Base-by-base conservation (phyloP, 2,329 filamentous ascomycete species). In the Fusarium mundagurra region DNA sequence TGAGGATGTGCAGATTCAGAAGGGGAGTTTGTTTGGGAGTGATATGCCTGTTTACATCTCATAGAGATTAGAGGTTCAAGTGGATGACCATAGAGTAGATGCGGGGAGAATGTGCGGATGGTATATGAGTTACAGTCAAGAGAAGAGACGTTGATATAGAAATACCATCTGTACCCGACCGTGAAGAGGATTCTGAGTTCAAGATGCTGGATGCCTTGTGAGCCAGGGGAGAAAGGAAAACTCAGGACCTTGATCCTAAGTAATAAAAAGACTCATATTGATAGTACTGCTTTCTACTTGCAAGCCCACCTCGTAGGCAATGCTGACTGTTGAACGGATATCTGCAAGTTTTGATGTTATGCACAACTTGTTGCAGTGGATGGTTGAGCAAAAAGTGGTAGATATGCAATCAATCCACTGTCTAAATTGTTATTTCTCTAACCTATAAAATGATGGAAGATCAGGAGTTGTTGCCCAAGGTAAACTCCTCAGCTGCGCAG, bases 1-100 rank as follows among this genome's bases (percentile, higher is more conserved):
- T 0, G 60, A 70, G 27, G 66, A 70, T 54, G 60, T 70, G 8
- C 66, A 60, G 36, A 45, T 70, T 39, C 31, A 54, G 31, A 70
- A 70, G 14, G 60, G 66, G 29, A 22, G 18, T 34, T 1, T 70
- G 4, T 48, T 65, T 47, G 67, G 51, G 6, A 70, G 45, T 17
- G 31, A 65, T 14, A n/a, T 54, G 17, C 27, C 36, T n/a, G 67
- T 70, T 14, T 70, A 70, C 12, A 66, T 70, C 27, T 70, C 53
- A 4, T 69, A 17, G n/a, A 3, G 5, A 3, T 43, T 0, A 7
- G 24, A 13, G 16, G 16, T 7, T 2, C 6, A 18, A 17, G 0
- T 0, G 24, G 24, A 45, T 13, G 43, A 27, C 13, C 24, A 8
- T 45, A 13, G 7, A 27, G 43, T 45, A 2, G 6, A 45, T 27